A percentile compares a stretch with the other conserved stretches of the same genome.
Evolutionary conservation across 768 basidiomycete genomes (phyloP).

Genomic region (Russula emetica): DNA sequence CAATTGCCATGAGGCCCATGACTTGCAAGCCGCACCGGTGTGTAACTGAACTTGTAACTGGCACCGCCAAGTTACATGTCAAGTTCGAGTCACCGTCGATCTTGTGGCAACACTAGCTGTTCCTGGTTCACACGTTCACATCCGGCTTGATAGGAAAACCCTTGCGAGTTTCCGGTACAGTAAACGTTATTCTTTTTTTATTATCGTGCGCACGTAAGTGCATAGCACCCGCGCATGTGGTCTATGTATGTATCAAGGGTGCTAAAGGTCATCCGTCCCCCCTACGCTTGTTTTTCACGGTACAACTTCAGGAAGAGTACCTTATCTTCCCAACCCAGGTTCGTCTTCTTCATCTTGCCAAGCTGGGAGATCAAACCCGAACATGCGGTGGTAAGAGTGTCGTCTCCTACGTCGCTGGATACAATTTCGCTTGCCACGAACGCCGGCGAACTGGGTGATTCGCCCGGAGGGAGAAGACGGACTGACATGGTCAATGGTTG

Average conservation of each 20-base stretch:
- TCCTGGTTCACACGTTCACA: no score
- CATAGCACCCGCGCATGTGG: neutral
- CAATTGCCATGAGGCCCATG: no score
- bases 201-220: no score
- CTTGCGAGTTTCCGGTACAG: no score
- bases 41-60: no score
- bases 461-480: slow-evolving; percentile 72
- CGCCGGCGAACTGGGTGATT: slow-evolving; percentile 77
- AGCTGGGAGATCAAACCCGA: slow-evolving; percentile 65
- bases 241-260: neutral
- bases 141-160: no score
- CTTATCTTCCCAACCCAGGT: slow-evolving; percentile 87
- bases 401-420: slow-evolving; percentile 44
- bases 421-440: slow-evolving; percentile 75
- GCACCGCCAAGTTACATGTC: no score
- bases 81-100: no score
- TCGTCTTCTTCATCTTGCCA: slow-evolving; percentile 73
- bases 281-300: slow-evolving; percentile 34
- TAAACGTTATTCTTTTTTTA: no score
- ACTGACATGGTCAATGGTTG: slow-evolving; percentile 58
- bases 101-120: no score
- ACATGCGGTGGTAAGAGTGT: slow-evolving; percentile 64
- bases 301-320: slow-evolving; percentile 62
- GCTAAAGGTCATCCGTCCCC: neutral
- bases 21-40: no score